Percentiles rank a stretch among this genome's conserved stretches.
Evolutionary conservation across 208 protist species (phyloP).

Genomic region (Phytomonas sp.): DNA sequence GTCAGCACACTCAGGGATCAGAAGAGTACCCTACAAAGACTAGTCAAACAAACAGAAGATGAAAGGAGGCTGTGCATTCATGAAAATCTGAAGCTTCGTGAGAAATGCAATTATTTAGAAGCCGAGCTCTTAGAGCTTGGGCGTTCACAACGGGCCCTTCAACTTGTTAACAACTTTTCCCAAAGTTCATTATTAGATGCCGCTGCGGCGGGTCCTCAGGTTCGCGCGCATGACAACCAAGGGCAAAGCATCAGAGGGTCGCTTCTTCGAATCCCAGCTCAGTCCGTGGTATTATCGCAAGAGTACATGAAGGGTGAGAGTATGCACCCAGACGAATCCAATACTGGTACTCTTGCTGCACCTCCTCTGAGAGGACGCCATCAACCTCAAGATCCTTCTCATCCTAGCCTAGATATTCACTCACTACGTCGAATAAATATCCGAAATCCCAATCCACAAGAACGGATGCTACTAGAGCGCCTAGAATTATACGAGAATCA

Average conservation of each 20-base stretch:
- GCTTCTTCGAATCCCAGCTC: background rate
- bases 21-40: background rate
- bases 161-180: background rate
- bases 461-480: conserved; percentile 47
- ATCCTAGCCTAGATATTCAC: conserved; percentile 24
- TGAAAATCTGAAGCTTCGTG: background rate
- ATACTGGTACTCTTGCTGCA: too few species aligned
- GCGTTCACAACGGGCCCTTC: background rate
- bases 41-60: background rate
- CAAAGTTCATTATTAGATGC: background rate
- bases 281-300: background rate
- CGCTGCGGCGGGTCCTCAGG: background rate
- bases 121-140: background rate
- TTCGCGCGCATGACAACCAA: background rate
- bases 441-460: conserved; percentile 47
- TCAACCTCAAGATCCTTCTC: background rate
- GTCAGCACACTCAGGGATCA: background rate
- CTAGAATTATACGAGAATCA: conserved; percentile 46
- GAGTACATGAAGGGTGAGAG: background rate
- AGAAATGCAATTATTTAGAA: background rate
- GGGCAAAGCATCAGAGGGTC: background rate
- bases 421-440: conserved; percentile 43
- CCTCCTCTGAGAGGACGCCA: too few species aligned
- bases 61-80: background rate
- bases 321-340: too few species aligned